Evolutionary conservation across 495 filamentous ascomycete genomes (phyloP).

Genomic region (Umbilicaria muhlenbergii): DNA sequence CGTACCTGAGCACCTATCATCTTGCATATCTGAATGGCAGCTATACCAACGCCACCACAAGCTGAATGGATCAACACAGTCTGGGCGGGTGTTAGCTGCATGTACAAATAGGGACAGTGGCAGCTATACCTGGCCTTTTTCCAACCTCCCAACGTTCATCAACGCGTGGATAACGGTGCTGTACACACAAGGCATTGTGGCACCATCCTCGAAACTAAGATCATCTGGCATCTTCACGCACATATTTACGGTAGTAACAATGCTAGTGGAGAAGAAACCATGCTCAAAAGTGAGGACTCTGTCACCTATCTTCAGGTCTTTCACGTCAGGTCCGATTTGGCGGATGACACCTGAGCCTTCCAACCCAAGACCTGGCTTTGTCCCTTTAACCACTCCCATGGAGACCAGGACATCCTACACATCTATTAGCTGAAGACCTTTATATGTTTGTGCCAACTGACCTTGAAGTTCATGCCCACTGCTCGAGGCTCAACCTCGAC

Average conservation of each 20-base stretch:
- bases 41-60: too few relatives aligned
- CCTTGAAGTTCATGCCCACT: too few relatives aligned
- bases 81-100: too few relatives aligned
- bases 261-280: neutral
- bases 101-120: too few relatives aligned
- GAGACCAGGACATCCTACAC: conserved; percentile 22
- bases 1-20: too few relatives aligned
- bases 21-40: too few relatives aligned
- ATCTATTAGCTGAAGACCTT: conserved; percentile 11
- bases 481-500: too few relatives aligned
- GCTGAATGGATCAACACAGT: too few relatives aligned
- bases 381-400: conserved; percentile 22
- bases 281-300: conserved; percentile 16
- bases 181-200: conserved; percentile 15
- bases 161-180: conserved; percentile 16
- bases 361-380: conserved; percentile 21
- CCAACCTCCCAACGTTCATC: conserved; percentile 8
- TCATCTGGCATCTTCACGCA: conserved; percentile 15
- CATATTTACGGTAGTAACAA: neutral
- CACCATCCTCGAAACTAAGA: conserved; percentile 18
- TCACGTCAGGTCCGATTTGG: conserved; percentile 22
- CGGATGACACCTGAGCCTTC: conserved; percentile 27
- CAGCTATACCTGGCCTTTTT: conserved; percentile 15
- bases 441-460: too few relatives aligned
- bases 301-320: conserved; percentile 21